These are phyloP conservation scores for Aotearoamyces nothofagi DNA, from an alignment of 2,329 filamentous ascomycete species.

Conservation along the genomic window DNA sequence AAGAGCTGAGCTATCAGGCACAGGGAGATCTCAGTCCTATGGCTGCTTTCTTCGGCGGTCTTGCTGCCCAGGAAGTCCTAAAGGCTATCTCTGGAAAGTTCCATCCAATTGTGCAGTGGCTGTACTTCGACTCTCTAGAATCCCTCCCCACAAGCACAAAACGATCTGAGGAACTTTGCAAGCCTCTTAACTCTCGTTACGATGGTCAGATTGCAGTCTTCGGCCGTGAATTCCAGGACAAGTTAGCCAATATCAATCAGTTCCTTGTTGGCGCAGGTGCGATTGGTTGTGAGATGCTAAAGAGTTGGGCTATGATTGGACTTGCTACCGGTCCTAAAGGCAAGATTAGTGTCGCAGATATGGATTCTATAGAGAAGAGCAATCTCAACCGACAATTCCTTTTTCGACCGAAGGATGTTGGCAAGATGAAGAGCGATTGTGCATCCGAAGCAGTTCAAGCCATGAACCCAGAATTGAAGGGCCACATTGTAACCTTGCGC, in stretches of 20 bases:
- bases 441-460: constrained; percentile 77
- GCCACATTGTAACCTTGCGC: constrained; percentile 72
- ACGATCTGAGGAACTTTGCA: constrained; percentile 77
- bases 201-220: constrained; percentile 97
- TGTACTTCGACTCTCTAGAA: constrained; percentile 97
- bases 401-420: constrained; percentile 87
- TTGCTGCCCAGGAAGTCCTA: constrained; percentile 85
- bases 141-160: constrained; percentile 64
- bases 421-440: constrained; percentile 90
- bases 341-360: constrained; percentile 86
- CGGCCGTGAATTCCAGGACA: constrained; percentile 84
- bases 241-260: constrained; percentile 76
- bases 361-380: constrained; percentile 98
- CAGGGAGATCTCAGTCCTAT: constrained; percentile 81
- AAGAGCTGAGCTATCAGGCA: constrained; percentile 89
- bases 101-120: constrained; percentile 84
- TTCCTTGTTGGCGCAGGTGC: constrained; percentile 94
- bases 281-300: constrained; percentile 97
- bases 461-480: constrained; percentile 88
- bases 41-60: constrained; percentile 88
- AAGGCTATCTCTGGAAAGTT: constrained; percentile 98
- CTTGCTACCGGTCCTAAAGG: constrained; percentile 78
- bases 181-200: constrained; percentile 72
- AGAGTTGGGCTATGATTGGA: constrained; percentile 99
- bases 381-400: constrained; percentile 96